Evolutionary conservation across 1,284 basidiomycete genomes (phyloP).

Genomic region (Ganoderma boninense): DNA sequence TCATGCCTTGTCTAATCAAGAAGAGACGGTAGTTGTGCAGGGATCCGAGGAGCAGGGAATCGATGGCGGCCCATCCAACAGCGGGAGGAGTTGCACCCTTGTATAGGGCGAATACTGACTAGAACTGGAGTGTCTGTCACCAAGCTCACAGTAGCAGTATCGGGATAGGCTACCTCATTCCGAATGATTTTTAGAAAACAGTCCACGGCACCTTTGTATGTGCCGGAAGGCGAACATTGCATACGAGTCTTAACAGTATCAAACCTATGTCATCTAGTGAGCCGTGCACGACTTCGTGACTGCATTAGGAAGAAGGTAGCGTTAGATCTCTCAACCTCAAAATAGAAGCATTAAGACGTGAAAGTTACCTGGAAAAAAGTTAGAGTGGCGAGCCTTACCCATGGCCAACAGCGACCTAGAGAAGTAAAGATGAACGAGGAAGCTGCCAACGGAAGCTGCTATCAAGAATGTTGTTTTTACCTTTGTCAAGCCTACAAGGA

Average conservation of each 20-base stretch:
- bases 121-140: not conserved
- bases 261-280: constrained; percentile 52
- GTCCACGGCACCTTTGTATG: constrained; percentile 73
- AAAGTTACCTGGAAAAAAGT: not conserved
- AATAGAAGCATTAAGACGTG: not conserved
- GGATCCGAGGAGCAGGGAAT: constrained; percentile 79
- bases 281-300: not conserved
- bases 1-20: constrained; percentile 61
- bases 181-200: constrained; percentile 69
- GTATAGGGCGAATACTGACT: constrained; percentile 59
- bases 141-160: not conserved
- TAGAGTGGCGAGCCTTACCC: constrained; percentile 50
- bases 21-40: constrained; percentile 78
- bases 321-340: not conserved
- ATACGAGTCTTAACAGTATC: constrained; percentile 82
- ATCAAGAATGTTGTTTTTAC: constrained; percentile 39
- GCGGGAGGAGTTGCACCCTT: constrained; percentile 81
- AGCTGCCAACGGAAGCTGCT: not conserved
- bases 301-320: not conserved
- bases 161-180: constrained; percentile 59
- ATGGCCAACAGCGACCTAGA: constrained; percentile 75
- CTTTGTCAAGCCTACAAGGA: constrained; percentile 65
- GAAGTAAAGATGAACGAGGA: not conserved
- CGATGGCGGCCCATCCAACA: constrained; percentile 80
- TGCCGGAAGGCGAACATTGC: constrained; percentile 74